These are phyloP conservation scores for Phytophthora lateralis DNA, from an alignment of 352 stramenopile species.

Conservation along the genomic window DNA sequence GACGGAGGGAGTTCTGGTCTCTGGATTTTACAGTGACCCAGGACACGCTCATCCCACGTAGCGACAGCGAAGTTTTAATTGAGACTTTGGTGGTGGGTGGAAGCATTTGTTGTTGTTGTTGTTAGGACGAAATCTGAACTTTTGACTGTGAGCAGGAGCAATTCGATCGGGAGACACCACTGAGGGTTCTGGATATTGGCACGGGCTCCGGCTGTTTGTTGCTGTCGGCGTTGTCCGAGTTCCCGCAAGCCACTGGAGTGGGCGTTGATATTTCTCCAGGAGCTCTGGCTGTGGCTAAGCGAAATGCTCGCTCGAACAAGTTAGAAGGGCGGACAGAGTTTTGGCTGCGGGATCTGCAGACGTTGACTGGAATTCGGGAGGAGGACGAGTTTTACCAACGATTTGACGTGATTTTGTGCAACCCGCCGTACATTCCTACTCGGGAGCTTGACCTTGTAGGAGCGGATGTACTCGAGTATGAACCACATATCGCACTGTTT, in stretches of 20 bases:
- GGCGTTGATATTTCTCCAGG: constrained; percentile 64
- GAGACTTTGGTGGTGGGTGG: constrained; percentile 64
- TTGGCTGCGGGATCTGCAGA: constrained; percentile 33
- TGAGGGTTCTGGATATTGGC: constrained; percentile 73
- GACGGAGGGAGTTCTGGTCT: constrained; percentile 81
- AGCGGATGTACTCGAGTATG: constrained; percentile 60
- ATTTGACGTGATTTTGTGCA: constrained; percentile 78
- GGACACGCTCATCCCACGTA: constrained; percentile 81
- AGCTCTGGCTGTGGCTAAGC: constrained; percentile 56
- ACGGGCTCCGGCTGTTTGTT: constrained; percentile 76
- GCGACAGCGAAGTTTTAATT: constrained; percentile 82
- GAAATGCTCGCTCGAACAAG: constrained; percentile 48
- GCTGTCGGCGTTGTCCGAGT: constrained; percentile 64
- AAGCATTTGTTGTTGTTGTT: neutral
- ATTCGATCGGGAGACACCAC: constrained; percentile 40
- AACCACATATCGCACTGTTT: constrained; percentile 80
- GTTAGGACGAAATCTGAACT: neutral
- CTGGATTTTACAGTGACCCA: constrained; percentile 55
- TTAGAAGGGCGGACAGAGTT: constrained; percentile 35
- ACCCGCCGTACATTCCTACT: constrained; percentile 75
- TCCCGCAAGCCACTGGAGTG: constrained; percentile 54
- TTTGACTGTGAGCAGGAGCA: constrained; percentile 30
- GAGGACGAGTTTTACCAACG: constrained; percentile 32
- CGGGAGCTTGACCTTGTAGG: constrained; percentile 61
- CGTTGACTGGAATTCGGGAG: constrained; percentile 19